Conservation (phyloP, 2,329 filamentous ascomycete species). For the Dendryphion nanum region DNA sequence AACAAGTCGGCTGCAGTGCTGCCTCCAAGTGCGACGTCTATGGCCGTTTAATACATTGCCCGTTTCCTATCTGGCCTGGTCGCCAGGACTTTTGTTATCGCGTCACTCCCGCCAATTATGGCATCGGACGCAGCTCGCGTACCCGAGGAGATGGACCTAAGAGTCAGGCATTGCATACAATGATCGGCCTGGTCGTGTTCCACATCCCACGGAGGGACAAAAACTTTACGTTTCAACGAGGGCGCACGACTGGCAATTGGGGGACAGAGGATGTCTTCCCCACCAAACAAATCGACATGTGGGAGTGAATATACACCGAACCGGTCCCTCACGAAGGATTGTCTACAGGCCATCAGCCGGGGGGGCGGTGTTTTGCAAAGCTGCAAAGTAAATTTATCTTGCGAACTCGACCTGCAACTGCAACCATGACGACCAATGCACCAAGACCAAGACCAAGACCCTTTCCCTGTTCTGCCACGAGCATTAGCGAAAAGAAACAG, state of each 20-base stretch:
- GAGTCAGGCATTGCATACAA: not conserved
- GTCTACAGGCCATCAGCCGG: too few relatives aligned
- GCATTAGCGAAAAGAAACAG: too few relatives aligned
- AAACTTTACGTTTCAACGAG: not conserved
- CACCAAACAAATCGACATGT: not conserved
- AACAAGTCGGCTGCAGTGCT: conserved; percentile 7
- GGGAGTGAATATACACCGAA: too few relatives aligned
- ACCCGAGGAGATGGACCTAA: not conserved
- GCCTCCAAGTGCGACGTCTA: not conserved
- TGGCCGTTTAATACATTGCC: conserved; percentile 1
- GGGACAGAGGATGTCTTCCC: not conserved
- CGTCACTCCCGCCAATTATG: conserved; percentile 2
- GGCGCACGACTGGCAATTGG: not conserved
- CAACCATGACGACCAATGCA: too few relatives aligned
- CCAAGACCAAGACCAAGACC: too few relatives aligned
- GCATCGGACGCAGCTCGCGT: not conserved
- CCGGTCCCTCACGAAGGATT: too few relatives aligned
- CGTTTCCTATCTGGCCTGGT: not conserved
- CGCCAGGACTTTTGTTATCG: conserved; percentile 1
- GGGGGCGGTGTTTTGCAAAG: too few relatives aligned
- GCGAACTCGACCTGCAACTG: too few relatives aligned
- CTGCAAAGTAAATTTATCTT: too few relatives aligned
- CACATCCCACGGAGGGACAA: not conserved
- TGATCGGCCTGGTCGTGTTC: not conserved
- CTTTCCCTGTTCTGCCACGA: too few relatives aligned